These are phyloP conservation scores for Triadica sebifera DNA, from an alignment of 345 rosid genomes.

Conservation along the genomic window DNA sequence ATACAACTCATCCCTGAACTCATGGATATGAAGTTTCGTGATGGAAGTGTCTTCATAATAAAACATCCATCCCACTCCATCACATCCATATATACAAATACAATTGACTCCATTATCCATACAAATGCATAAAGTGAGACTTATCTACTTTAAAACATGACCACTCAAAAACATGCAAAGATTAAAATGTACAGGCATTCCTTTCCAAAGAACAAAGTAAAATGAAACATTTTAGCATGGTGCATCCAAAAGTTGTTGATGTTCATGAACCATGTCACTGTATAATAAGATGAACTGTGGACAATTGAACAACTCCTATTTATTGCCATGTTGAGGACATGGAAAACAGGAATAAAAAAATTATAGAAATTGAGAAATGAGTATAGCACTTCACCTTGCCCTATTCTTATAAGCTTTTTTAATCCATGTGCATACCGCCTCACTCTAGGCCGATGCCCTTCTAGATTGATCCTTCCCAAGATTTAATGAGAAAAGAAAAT, in stretches of 20 bases:
- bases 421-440: slow-evolving; percentile 82
- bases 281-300: not conserved
- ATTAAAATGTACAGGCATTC: not conserved
- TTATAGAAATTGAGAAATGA: slow-evolving; percentile 1
- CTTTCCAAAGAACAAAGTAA: not conserved
- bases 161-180: not conserved
- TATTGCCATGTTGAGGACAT: not conserved
- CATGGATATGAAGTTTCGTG: not conserved
- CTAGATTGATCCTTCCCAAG: slow-evolving; percentile 64
- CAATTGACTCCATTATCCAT: too few species aligned
- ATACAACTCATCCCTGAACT: not conserved
- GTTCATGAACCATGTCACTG: not conserved
- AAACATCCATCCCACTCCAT: not conserved
- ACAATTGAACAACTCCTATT: not conserved
- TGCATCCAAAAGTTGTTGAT: slow-evolving; percentile 1
- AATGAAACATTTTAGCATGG: not conserved
- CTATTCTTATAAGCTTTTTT: slow-evolving; percentile 76
- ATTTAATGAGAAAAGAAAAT: slow-evolving; percentile 7
- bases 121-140: too few species aligned
- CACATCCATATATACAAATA: not conserved
- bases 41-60: not conserved
- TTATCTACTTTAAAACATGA: not conserved
- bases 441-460: slow-evolving; percentile 85
- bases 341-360: not conserved
- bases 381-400: slow-evolving; percentile 63